These are phyloP conservation scores for Colletotrichum sp. DNA, from an alignment of 2,329 filamentous ascomycete species.

Conservation along the genomic window DNA sequence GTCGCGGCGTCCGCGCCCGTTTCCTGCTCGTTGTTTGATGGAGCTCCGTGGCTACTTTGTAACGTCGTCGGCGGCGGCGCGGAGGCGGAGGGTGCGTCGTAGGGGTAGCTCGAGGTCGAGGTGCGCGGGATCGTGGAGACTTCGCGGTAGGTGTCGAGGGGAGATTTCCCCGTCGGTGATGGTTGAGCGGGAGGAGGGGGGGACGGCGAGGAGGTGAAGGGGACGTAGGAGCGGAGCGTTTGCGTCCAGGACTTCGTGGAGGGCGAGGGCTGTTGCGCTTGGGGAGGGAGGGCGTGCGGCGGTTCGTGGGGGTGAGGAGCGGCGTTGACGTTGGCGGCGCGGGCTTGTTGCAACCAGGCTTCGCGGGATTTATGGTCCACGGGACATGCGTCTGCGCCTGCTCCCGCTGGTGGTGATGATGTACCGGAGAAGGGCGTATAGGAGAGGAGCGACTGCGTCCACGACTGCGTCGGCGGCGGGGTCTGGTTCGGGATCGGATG, in stretches of 20 bases:
- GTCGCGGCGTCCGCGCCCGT: constrained; percentile 70
- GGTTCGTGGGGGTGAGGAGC: constrained; percentile 18
- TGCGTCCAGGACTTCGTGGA: constrained; percentile 40
- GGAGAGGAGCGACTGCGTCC: constrained; percentile 47
- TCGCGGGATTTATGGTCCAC: constrained; percentile 90
- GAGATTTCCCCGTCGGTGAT: constrained; percentile 6
- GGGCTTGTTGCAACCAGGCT: constrained; percentile 79
- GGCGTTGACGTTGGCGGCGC: constrained; percentile 46
- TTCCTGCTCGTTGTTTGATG: constrained; percentile 79
- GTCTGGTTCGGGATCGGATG: constrained; percentile 25
- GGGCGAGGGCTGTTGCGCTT: constrained; percentile 22
- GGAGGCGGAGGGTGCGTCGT: constrained; percentile 27
- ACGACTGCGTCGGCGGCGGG: constrained; percentile 34
- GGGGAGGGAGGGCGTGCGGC: constrained; percentile 1
- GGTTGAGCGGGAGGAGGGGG: constrained; percentile 12
- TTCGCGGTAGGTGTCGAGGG: constrained; percentile 71
- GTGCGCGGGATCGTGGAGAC: constrained; percentile 81
- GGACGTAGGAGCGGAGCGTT: constrained; percentile 45
- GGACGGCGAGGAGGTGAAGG: constrained; percentile 39
- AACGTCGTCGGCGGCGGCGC: neutral
- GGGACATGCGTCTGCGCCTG: constrained; percentile 65
- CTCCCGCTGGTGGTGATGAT: too few species aligned
- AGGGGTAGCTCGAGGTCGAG: constrained; percentile 33
- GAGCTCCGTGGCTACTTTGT: neutral
- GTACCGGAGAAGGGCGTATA: constrained; percentile 33